Evolutionary conservation across 345 rosid genomes (phyloP).

Genomic region (Syzygium jambos): DNA sequence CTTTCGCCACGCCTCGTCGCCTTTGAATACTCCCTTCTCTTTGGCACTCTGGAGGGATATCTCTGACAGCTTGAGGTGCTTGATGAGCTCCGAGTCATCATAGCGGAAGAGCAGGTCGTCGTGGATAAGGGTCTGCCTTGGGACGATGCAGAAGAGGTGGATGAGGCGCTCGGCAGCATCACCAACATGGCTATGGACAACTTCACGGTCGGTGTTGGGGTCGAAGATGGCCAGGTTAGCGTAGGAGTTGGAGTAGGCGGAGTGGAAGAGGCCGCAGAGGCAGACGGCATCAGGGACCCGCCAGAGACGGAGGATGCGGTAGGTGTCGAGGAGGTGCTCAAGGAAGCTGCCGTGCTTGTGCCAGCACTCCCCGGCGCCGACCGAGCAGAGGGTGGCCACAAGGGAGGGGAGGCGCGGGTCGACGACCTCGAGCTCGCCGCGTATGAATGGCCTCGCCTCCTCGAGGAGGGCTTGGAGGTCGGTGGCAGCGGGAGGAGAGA

Average conservation of each 20-base stretch:
- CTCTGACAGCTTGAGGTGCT: slow-evolving; percentile 49
- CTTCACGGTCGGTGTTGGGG: slow-evolving; percentile 72
- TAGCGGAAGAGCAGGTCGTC: slow-evolving; percentile 74
- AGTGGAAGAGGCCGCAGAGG: slow-evolving; percentile 88
- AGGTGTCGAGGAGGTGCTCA: slow-evolving; percentile 67
- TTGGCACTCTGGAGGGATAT: slow-evolving; percentile 42
- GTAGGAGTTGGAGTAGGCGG: slow-evolving; percentile 89
- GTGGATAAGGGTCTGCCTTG: slow-evolving; percentile 65
- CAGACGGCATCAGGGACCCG: slow-evolving; percentile 65
- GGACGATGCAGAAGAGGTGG: slow-evolving; percentile 74
- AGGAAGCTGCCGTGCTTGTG: slow-evolving; percentile 93
- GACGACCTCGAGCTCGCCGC: slow-evolving; percentile 64
- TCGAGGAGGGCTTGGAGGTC: slow-evolving; percentile 30
- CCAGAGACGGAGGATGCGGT: slow-evolving; percentile 78
- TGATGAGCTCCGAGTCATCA: slow-evolving; percentile 53
- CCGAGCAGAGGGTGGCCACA: slow-evolving; percentile 64
- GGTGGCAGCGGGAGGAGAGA: background rate
- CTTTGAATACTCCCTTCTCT: slow-evolving; percentile 48
- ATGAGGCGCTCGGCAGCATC: slow-evolving; percentile 69
- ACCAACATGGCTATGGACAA: slow-evolving; percentile 66
- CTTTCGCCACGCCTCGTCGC: slow-evolving; percentile 77
- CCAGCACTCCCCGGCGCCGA: slow-evolving; percentile 99
- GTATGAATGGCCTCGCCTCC: slow-evolving; percentile 74
- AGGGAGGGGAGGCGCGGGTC: slow-evolving; percentile 56
- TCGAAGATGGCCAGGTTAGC: slow-evolving; percentile 86